A percentile compares a stretch with the other conserved stretches of the same genome.
Conservation (phyloP, 176 grass and related monocot genomes). For the Pharus latifolius region DNA sequence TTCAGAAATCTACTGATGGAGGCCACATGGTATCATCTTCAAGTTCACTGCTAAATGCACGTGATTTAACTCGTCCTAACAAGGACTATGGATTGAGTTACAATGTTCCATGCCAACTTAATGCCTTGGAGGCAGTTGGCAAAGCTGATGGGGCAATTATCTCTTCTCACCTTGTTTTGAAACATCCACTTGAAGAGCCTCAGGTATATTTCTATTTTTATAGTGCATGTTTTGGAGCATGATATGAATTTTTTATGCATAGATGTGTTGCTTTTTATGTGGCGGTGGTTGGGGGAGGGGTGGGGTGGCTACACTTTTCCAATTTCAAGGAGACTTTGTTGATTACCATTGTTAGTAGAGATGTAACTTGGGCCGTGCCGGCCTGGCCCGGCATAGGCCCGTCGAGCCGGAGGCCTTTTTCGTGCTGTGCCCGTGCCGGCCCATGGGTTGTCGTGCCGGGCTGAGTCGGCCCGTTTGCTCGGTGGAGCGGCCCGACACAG, state of each 20-base stretch:
- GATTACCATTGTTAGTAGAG: constrained; percentile 1
- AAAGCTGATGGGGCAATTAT: constrained; percentile 48
- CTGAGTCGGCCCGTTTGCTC: too few relatives aligned
- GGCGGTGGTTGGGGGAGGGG: too few relatives aligned
- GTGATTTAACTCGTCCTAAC: constrained; percentile 60
- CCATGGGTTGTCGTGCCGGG: too few relatives aligned
- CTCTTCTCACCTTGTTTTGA: constrained; percentile 80
- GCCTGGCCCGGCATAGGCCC: too few relatives aligned
- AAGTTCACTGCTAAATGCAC: constrained; percentile 48
- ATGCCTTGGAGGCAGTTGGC: constrained; percentile 31
- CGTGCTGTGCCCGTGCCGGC: too few relatives aligned
- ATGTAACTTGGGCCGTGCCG: too few relatives aligned
- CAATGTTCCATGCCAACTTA: constrained; percentile 25
- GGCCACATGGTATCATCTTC: constrained; percentile 50
- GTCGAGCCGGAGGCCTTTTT: too few relatives aligned
- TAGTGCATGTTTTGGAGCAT: neutral
- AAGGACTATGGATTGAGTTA: constrained; percentile 67
- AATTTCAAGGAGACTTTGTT: constrained; percentile 2
- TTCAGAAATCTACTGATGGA: constrained; percentile 75
- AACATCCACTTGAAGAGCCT: constrained; percentile 87
- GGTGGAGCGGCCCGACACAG: too few relatives aligned
- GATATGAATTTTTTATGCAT: neutral
- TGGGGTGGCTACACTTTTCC: neutral
- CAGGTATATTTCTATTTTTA: constrained; percentile 60
- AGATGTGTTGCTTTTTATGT: too few relatives aligned